These are phyloP conservation scores for Solanum hybrid DNA, from an alignment of 305 asterid species.

Conservation along the genomic window DNA sequence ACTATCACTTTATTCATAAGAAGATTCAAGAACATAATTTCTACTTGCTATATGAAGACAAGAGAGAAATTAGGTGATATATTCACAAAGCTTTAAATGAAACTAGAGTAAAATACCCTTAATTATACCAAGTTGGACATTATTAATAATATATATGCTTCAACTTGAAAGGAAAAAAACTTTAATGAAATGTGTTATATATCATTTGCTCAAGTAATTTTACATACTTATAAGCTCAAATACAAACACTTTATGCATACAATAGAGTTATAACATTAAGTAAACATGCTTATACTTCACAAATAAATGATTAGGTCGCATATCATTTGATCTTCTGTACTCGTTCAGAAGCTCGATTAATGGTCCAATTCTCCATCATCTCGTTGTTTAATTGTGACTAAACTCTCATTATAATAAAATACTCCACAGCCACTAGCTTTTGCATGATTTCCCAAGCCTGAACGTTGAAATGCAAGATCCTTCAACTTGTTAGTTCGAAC, in stretches of 20 bases:
- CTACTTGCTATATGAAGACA: background rate
- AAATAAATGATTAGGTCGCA: background rate
- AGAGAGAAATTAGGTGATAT: background rate
- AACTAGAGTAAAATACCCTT: background rate
- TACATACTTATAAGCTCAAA: background rate
- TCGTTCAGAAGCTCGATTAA: background rate
- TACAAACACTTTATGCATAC: background rate
- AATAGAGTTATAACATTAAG: background rate
- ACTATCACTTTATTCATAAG: background rate
- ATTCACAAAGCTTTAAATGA: background rate
- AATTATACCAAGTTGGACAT: background rate
- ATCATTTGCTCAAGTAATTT: background rate
- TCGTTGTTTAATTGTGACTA: too few relatives aligned
- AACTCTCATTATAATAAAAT: too few relatives aligned
- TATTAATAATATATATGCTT: too few relatives aligned
- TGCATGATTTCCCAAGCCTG: background rate
- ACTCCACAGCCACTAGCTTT: background rate
- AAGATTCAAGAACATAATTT: background rate
- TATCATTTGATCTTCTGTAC: background rate
- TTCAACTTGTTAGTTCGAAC: background rate
- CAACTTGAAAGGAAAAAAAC: background rate
- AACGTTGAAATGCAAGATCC: background rate
- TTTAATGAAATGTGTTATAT: background rate
- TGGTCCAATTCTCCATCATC: background rate
- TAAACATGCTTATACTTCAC: background rate